phyloP scores from a whole-genome alignment of 2,329 filamentous ascomycete species.

The Hirsutella rhossiliensis region DNA sequence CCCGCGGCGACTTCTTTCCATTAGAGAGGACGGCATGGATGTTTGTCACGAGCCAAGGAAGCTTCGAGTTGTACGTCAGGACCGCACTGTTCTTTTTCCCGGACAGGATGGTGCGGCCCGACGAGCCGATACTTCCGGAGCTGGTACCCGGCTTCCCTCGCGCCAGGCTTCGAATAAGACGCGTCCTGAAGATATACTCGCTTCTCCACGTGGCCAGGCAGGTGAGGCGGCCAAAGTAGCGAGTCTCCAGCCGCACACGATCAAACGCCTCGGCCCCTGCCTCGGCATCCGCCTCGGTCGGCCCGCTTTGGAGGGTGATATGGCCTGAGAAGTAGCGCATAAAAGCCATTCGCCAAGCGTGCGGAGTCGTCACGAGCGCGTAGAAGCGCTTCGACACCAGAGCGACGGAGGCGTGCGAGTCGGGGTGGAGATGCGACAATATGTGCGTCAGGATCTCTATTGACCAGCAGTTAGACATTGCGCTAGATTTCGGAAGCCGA shows the following conservation, averaged over 20 bases:
- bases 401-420: slow-evolving; percentile 70
- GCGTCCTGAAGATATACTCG: slow-evolving; percentile 83
- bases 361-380: slow-evolving; percentile 73
- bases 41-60: slow-evolving; percentile 67
- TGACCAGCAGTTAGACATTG: not conserved
- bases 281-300: slow-evolving; percentile 18
- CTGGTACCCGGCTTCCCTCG: slow-evolving; percentile 66
- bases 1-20: slow-evolving; percentile 62
- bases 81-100: slow-evolving; percentile 61
- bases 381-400: slow-evolving; percentile 85
- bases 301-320: slow-evolving; percentile 22
- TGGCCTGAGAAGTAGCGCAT: slow-evolving; percentile 79
- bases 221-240: slow-evolving; percentile 73
- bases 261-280: slow-evolving; percentile 37
- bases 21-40: slow-evolving; percentile 65
- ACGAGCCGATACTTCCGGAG: slow-evolving; percentile 36
- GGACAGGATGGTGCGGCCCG: slow-evolving; percentile 34
- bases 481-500: not conserved
- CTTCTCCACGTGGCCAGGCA: slow-evolving; percentile 86
- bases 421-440: slow-evolving; percentile 77
- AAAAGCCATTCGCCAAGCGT: slow-evolving; percentile 91
- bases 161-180: slow-evolving; percentile 67
- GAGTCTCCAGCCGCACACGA: slow-evolving; percentile 55
- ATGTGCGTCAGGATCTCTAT: slow-evolving; percentile 87
- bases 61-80: slow-evolving; percentile 74